Conservation (phyloP, 2,329 filamentous ascomycete species). For the Penicillium sp. region DNA sequence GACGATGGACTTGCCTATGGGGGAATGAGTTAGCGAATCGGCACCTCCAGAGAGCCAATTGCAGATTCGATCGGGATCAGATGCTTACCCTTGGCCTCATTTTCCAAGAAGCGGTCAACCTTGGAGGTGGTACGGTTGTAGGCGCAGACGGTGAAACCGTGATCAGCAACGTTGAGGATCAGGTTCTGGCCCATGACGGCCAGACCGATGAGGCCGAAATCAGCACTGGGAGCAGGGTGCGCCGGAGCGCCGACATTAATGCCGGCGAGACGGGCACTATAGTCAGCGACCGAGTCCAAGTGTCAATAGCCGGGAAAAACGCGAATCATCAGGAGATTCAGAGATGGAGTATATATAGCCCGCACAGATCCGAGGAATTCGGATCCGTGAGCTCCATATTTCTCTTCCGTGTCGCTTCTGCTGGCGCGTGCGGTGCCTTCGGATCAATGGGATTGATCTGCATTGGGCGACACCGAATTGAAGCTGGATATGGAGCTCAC, state of each 20-base stretch:
- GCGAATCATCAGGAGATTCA: conserved; percentile 10
- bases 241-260: conserved; percentile 71
- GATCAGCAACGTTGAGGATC: conserved; percentile 87
- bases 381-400: background rate
- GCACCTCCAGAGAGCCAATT: background rate
- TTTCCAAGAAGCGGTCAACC: conserved; percentile 91
- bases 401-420: background rate
- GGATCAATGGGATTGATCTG: conserved; percentile 9
- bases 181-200: conserved; percentile 90
- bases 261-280: conserved; percentile 76
- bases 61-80: conserved; percentile 2
- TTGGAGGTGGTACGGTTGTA: conserved; percentile 99
- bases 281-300: conserved; percentile 50
- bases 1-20: conserved; percentile 82
- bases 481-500: conserved; percentile 1
- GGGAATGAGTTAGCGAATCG: conserved; percentile 40
- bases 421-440: background rate
- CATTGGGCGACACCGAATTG: background rate
- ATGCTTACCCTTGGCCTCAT: conserved; percentile 78
- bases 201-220: conserved; percentile 91
- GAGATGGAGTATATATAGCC: conserved; percentile 11
- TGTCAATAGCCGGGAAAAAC: conserved; percentile 40
- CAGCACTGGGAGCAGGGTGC: conserved; percentile 67
- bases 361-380: conserved; percentile 7
- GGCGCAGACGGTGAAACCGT: conserved; percentile 94